These are phyloP conservation scores for Ganoderma boninense DNA, from an alignment of 1,284 basidiomycete genomes.

Conservation along the genomic window DNA sequence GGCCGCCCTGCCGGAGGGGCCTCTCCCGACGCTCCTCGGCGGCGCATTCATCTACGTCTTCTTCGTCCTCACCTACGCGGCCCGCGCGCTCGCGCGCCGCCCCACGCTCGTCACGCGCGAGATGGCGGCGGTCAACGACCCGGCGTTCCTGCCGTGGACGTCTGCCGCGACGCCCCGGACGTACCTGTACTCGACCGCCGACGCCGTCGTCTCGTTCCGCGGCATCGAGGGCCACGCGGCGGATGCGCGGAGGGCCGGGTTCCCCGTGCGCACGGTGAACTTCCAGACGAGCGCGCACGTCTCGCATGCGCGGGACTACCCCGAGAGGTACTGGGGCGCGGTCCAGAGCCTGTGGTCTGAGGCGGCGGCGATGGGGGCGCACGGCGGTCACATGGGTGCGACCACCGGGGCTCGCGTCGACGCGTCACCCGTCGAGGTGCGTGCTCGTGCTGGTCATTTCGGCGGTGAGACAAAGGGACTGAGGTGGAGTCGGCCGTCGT, in stretches of 20 bases:
- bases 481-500: not conserved
- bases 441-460: not conserved
- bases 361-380: slow-evolving; percentile 22
- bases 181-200: slow-evolving; percentile 53
- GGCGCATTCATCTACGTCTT: slow-evolving; percentile 36
- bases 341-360: slow-evolving; percentile 49
- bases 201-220: slow-evolving; percentile 52
- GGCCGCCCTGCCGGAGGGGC: slow-evolving; percentile 45
- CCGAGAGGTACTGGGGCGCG: slow-evolving; percentile 56
- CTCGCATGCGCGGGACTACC: slow-evolving; percentile 59
- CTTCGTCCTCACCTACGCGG: slow-evolving; percentile 33
- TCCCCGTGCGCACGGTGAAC: slow-evolving; percentile 47
- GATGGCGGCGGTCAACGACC: slow-evolving; percentile 43
- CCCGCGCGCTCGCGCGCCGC: slow-evolving; percentile 18
- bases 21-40: slow-evolving; percentile 38
- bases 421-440: not conserved
- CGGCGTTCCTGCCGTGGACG: slow-evolving; percentile 56
- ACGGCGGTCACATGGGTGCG: too few relatives aligned
- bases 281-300: slow-evolving; percentile 64
- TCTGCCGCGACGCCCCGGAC: slow-evolving; percentile 53
- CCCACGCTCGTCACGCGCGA: slow-evolving; percentile 35
- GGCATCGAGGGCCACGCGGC: slow-evolving; percentile 54
- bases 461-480: not conserved
- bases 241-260: slow-evolving; percentile 45
- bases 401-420: not conserved